Percentiles rank a stretch among this genome's conserved stretches.
Conservation (phyloP, 352 stramenopile species). For the Pythium dissotocum region DNA sequence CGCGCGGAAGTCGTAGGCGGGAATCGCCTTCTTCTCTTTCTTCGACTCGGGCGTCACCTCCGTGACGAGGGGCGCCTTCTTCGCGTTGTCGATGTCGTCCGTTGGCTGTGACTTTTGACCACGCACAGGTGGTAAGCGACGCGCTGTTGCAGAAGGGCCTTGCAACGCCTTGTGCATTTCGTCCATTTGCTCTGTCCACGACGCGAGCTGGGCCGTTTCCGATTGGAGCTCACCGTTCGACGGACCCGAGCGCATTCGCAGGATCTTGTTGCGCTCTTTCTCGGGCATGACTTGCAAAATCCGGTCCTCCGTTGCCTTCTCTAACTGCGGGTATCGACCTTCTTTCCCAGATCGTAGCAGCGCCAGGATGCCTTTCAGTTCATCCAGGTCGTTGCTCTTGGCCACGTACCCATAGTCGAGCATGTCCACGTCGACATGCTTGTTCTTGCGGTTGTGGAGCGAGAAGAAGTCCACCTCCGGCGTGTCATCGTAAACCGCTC, state of each 20-base stretch:
- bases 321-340: constrained; percentile 88
- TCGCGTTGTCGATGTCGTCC: neutral
- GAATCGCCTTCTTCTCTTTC: constrained; percentile 45
- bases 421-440: constrained; percentile 81
- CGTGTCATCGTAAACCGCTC: constrained; percentile 5
- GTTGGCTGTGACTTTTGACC: constrained; percentile 32
- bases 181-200: constrained; percentile 67
- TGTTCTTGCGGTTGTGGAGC: constrained; percentile 70
- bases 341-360: constrained; percentile 88
- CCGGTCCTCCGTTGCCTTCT: constrained; percentile 72
- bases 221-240: constrained; percentile 51
- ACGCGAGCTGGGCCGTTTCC: constrained; percentile 62
- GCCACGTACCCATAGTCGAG: constrained; percentile 93
- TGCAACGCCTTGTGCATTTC: constrained; percentile 53
- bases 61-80: constrained; percentile 17
- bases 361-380: constrained; percentile 87
- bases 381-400: constrained; percentile 74
- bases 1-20: constrained; percentile 89
- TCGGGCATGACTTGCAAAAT: constrained; percentile 79
- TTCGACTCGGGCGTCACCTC: constrained; percentile 14
- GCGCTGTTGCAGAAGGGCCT: constrained; percentile 10
- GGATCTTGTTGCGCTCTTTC: constrained; percentile 75
- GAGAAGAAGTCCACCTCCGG: constrained; percentile 71
- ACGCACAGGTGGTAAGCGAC: constrained; percentile 52
- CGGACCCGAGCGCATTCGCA: constrained; percentile 59